A percentile compares a stretch with the other conserved stretches of the same genome.
These are phyloP conservation scores for Artemisia argyi DNA, from an alignment of 129 eudicot genomes.

Conservation along the genomic window DNA sequence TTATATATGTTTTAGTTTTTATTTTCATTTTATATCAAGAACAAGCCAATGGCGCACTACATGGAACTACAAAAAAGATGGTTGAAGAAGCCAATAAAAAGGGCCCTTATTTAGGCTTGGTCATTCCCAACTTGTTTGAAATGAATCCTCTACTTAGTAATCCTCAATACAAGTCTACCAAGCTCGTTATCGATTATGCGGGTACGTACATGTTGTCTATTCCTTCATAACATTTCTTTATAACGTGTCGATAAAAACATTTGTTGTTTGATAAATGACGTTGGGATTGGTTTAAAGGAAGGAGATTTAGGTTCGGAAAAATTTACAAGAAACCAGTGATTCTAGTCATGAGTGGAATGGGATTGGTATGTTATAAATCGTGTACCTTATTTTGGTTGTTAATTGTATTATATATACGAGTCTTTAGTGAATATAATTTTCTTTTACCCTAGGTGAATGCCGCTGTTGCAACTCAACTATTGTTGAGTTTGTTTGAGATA, in stretches of 20 bases:
- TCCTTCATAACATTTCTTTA: not conserved
- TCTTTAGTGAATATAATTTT: not conserved
- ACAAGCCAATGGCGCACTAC: slow-evolving; percentile 35
- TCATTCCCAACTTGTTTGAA: slow-evolving; percentile 68
- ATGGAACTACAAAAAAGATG: slow-evolving; percentile 30
- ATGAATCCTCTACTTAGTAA: slow-evolving; percentile 60
- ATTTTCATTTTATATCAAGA: slow-evolving; percentile 14
- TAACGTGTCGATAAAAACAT: not conserved
- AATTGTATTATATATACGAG: not conserved
- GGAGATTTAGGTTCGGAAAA: slow-evolving; percentile 64
- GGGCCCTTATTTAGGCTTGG: slow-evolving; percentile 63
- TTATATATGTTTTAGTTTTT: slow-evolving; percentile 11
- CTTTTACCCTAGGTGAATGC: slow-evolving; percentile 50
- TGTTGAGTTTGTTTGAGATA: slow-evolving; percentile 50
- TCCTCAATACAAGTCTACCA: slow-evolving; percentile 42
- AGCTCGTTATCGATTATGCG: slow-evolving; percentile 39
- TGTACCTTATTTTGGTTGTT: not conserved
- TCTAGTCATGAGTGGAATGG: slow-evolving; percentile 64
- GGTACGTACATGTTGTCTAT: slow-evolving; percentile 24
- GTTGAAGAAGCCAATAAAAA: slow-evolving; percentile 42
- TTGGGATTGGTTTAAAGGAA: slow-evolving; percentile 36
- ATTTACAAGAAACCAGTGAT: slow-evolving; percentile 44
- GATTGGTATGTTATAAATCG: slow-evolving; percentile 14
- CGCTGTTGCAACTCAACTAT: slow-evolving; percentile 51
- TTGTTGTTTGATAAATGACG: not conserved